phyloP scores from a whole-genome alignment of 441 rosid species.

The Syzygium malaccense region DNA sequence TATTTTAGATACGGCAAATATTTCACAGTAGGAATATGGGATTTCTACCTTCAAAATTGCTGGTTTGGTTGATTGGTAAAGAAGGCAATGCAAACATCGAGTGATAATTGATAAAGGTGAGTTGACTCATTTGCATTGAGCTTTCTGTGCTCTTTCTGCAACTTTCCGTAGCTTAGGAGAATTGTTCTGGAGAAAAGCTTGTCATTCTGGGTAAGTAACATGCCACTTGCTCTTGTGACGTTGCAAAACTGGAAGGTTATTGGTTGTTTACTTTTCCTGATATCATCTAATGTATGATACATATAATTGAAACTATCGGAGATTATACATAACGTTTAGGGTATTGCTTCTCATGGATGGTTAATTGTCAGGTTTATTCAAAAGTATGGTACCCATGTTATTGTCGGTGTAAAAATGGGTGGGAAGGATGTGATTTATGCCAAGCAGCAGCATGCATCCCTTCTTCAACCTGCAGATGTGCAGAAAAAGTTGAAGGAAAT shows the following conservation, averaged over 20 bases:
- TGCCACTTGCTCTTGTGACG: background rate
- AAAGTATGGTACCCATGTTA: background rate
- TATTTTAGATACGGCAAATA: background rate
- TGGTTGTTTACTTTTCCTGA: background rate
- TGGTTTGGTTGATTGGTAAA: background rate
- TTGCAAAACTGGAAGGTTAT: background rate
- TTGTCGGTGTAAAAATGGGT: background rate
- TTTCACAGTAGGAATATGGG: background rate
- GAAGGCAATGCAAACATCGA: background rate
- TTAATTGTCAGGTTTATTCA: background rate
- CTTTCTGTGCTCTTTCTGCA: background rate
- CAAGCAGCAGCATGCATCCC: constrained; percentile 1
- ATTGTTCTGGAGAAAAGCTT: background rate
- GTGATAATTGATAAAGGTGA: background rate
- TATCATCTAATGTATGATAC: background rate
- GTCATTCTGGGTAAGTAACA: background rate
- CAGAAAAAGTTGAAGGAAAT: constrained; percentile 1
- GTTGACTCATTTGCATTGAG: background rate
- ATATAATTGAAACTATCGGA: background rate
- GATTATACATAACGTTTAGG: background rate
- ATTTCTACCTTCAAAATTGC: background rate
- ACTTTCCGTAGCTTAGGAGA: background rate
- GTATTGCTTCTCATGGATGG: background rate
- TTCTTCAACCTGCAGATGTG: background rate
- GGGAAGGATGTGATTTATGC: constrained; percentile 1